Conservation (phyloP, 1,284 basidiomycete genomes). For the Cyathus olla region DNA sequence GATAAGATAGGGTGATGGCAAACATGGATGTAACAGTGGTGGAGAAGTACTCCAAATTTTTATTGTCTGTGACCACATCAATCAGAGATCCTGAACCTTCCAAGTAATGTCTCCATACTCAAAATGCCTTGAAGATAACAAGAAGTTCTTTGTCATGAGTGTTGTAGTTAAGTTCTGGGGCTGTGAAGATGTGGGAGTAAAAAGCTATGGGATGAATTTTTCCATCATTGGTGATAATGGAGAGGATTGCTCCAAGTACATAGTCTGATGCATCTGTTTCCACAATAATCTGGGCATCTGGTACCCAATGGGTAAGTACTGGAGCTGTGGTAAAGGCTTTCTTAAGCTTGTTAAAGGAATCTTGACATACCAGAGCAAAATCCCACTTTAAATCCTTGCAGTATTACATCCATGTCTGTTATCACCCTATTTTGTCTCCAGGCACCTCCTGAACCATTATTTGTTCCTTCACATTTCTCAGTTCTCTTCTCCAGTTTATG, state of each 20-base stretch:
- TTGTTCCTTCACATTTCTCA: too few relatives aligned
- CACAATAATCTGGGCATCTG: slow-evolving; percentile 16
- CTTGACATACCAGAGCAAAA: background rate
- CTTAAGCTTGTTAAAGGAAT: background rate
- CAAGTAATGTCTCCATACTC: too few relatives aligned
- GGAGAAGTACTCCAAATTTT: background rate
- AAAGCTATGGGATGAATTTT: slow-evolving; percentile 2
- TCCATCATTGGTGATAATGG: background rate
- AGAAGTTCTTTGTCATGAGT: too few relatives aligned
- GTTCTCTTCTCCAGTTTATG: too few relatives aligned
- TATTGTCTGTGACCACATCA: background rate
- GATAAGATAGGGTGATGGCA: too few relatives aligned
- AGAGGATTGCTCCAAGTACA: slow-evolving; percentile 29
- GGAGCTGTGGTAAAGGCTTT: slow-evolving; percentile 1
- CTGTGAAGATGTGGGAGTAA: slow-evolving; percentile 24
- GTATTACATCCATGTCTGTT: too few relatives aligned
- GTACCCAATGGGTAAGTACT: background rate
- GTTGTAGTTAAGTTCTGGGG: slow-evolving; percentile 17
- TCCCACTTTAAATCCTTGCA: background rate
- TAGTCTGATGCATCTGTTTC: slow-evolving; percentile 44
- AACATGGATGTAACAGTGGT: too few relatives aligned
- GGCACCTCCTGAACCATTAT: too few relatives aligned
- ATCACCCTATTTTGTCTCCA: too few relatives aligned
- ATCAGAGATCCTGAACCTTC: background rate
- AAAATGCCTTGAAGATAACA: slow-evolving; percentile 19